Base-by-base conservation (phyloP, 805 yeast species). In the Geotrichum ghanense region DNA sequence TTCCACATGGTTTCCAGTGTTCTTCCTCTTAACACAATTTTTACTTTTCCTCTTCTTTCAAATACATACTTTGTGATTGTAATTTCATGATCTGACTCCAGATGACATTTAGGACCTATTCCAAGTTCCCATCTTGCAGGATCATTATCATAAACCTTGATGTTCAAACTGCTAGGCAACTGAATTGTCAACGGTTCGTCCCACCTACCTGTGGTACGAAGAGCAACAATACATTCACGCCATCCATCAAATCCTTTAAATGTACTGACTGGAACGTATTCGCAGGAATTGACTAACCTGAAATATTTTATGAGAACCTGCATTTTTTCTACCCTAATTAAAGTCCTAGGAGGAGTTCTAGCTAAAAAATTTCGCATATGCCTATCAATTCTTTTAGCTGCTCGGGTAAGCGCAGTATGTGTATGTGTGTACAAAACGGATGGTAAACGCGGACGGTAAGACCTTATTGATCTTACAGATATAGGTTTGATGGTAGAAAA, bases 201-300 rank as follows among this genome's bases (percentile, higher is more conserved):
- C 37, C 37, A 31, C 16, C 16, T 31, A n/a, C 37, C 37, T 10
- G 37, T 31, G 7, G 37, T 31, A n/a, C 37, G 5, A 31, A 31
- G 37, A 4, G 37, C 37, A 6, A 31, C 37, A 10, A 31, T n/a
- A n/a, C 37, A 31, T n/a, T 31, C 37, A 31, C 37, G 37, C 37
- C 37, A 31, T 16, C 37, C 37, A n/a, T 19, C 17, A n/a, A 31
- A 6, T 31, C 37, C 10, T 24, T 24, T 24, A 7, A 24, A n/a
- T 6, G 37, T 6, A 12, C 19, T n/a, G 5, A 31, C 5, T 12
- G 10, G 10, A 6, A n/a, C 37, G 16, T 31, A 31, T 31, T 10
- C 16, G 12, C 37, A 16, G 5, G 16, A n/a, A 10, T 9, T 19
- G 6, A 19, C 12, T 12, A 31, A n/a, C 14, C 16, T 31, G 16